Percentiles rank a stretch among this genome's conserved stretches.
Evolutionary conservation across 164 flowering plant species (phyloP).

Genomic region (Buxus sempervirens): DNA sequence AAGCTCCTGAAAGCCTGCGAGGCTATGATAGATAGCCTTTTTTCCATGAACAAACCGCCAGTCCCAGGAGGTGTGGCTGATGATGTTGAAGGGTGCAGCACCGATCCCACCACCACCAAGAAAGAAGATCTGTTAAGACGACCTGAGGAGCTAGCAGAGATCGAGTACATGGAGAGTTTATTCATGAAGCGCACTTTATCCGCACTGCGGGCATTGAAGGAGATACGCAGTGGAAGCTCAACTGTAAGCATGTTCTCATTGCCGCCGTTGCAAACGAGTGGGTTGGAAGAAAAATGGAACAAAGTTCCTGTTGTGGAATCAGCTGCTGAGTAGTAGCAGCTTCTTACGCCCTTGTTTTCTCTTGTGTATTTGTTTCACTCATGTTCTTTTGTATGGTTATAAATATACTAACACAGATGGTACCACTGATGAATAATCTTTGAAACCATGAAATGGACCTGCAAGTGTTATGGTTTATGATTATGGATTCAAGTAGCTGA

Average conservation of each 20-base stretch:
- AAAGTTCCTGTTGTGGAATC: slow-evolving; percentile 54
- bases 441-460: too few relatives aligned
- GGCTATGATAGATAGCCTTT: slow-evolving; percentile 51
- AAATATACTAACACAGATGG: not conserved
- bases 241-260: slow-evolving; percentile 69
- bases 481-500: too few relatives aligned
- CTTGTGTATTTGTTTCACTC: not conserved
- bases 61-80: slow-evolving; percentile 16
- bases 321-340: slow-evolving; percentile 43
- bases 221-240: slow-evolving; percentile 67
- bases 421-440: too few relatives aligned
- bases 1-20: slow-evolving; percentile 81
- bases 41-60: slow-evolving; percentile 29
- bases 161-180: slow-evolving; percentile 56
- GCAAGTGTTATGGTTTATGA: too few relatives aligned
- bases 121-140: slow-evolving; percentile 21
- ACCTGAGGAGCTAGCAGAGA: slow-evolving; percentile 56
- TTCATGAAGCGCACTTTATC: slow-evolving; percentile 60
- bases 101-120: slow-evolving; percentile 20
- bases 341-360: not conserved
- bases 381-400: not conserved
- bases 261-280: slow-evolving; percentile 62
- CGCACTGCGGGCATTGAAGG: slow-evolving; percentile 57
- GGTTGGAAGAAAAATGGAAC: slow-evolving; percentile 57
- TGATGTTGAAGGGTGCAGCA: slow-evolving; percentile 13